Percentiles rank a stretch among this genome's conserved stretches.
These are phyloP conservation scores for Paracorniculantispora psalliotae DNA, from an alignment of 2,329 filamentous ascomycete genomes.

Conservation along the genomic window DNA sequence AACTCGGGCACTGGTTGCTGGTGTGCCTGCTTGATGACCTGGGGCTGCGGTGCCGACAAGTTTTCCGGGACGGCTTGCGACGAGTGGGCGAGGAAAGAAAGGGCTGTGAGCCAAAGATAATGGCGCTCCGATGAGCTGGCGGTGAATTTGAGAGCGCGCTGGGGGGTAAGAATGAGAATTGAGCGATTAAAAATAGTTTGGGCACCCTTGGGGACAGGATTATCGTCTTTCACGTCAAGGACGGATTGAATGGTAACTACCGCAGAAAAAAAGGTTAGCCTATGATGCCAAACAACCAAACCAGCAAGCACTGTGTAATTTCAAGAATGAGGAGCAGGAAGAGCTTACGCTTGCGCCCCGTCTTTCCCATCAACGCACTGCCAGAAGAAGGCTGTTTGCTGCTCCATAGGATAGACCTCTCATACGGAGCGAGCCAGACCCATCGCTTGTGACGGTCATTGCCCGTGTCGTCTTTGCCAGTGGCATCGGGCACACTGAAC, in stretches of 20 bases:
- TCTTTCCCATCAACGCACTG: slow-evolving; percentile 85
- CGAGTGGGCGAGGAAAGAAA: slow-evolving; percentile 92
- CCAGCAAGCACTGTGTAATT: slow-evolving; percentile 13
- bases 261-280: slow-evolving; percentile 27
- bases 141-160: slow-evolving; percentile 93
- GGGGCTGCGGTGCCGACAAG: slow-evolving; percentile 47
- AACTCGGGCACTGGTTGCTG: slow-evolving; percentile 46
- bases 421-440: slow-evolving; percentile 98
- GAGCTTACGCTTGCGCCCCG: slow-evolving; percentile 83
- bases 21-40: slow-evolving; percentile 20
- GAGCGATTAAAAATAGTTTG: slow-evolving; percentile 76
- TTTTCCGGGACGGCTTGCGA: slow-evolving; percentile 75
- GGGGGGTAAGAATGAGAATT: slow-evolving; percentile 89
- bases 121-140: slow-evolving; percentile 78
- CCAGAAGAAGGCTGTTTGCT: slow-evolving; percentile 92
- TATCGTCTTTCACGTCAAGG: slow-evolving; percentile 92
- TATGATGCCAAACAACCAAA: slow-evolving; percentile 15
- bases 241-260: slow-evolving; percentile 92
- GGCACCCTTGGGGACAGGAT: slow-evolving; percentile 65
- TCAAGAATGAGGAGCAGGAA: slow-evolving; percentile 17
- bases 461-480: slow-evolving; percentile 63
- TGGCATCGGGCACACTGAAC: slow-evolving; percentile 71
- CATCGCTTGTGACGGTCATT: slow-evolving; percentile 87
- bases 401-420: slow-evolving; percentile 95
- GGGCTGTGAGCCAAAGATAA: slow-evolving; percentile 88